Evolutionary conservation across 345 rosid species (phyloP).

Genomic region (Bruguiera parviflora): DNA sequence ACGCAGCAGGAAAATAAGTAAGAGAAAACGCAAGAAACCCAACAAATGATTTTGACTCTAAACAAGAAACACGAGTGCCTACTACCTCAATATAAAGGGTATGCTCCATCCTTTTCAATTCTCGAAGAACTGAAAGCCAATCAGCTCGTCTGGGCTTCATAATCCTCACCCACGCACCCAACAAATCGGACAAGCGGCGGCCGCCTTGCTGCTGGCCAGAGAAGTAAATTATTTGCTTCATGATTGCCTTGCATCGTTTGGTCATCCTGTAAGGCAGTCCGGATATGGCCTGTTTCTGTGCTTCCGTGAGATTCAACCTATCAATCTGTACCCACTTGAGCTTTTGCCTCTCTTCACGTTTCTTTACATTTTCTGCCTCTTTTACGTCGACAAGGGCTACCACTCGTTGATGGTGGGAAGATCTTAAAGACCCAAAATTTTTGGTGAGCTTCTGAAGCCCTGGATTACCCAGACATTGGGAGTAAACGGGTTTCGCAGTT

Average conservation of each 20-base stretch:
- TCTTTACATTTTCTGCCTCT: conserved; percentile 15
- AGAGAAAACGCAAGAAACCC: too few relatives aligned
- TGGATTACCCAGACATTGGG: conserved; percentile 13
- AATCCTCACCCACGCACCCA: conserved; percentile 64
- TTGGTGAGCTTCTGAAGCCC: conserved; percentile 2
- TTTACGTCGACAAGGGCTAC: conserved; percentile 13
- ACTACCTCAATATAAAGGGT: conserved; percentile 64
- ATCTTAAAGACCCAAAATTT: conserved; percentile 13
- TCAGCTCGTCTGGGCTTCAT: conserved; percentile 75
- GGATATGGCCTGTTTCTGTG: conserved; percentile 50
- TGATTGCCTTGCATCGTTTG: conserved; percentile 59
- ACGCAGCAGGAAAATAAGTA: too few relatives aligned
- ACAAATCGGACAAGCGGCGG: conserved; percentile 41
- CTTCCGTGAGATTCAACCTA: conserved; percentile 35
- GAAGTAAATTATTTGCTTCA: conserved; percentile 64
- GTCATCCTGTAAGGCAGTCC: conserved; percentile 56
- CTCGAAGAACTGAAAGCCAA: conserved; percentile 75
- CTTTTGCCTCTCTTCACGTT: conserved; percentile 30
- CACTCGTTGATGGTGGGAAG: conserved; percentile 10
- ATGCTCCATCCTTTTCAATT: conserved; percentile 52
- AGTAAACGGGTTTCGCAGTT: conserved; percentile 20
- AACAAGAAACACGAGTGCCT: conserved; percentile 32
- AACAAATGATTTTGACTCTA: background rate
- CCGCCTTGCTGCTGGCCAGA: conserved; percentile 27
- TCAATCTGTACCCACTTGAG: conserved; percentile 55